Evolutionary conservation across 805 yeast genomes (phyloP).

Genomic region (Metschnikowia lachancei): DNA sequence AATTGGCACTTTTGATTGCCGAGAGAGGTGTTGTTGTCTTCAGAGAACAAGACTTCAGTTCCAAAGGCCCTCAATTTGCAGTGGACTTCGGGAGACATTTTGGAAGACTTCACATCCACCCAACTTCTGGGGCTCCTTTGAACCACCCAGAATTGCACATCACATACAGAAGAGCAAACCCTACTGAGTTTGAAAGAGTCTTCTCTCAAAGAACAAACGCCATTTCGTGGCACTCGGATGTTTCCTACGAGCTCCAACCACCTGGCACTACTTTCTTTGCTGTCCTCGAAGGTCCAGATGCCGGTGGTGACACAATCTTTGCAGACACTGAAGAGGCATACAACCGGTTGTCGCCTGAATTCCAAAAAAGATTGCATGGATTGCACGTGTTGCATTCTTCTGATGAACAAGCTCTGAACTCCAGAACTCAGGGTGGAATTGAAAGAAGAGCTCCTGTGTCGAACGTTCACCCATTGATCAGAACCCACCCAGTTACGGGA

Average conservation of each 20-base stretch:
- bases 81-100: conserved; percentile 59
- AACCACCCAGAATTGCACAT: conserved; percentile 24
- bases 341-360: conserved; percentile 63
- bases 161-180: conserved; percentile 22
- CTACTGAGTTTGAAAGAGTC: conserved; percentile 18
- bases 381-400: conserved; percentile 70
- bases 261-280: conserved; percentile 69
- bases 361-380: conserved; percentile 56
- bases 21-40: conserved; percentile 68
- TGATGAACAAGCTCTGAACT: conserved; percentile 61
- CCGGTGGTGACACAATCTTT: conserved; percentile 80
- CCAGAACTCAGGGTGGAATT: conserved; percentile 55
- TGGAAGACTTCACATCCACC: conserved; percentile 72
- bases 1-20: conserved; percentile 65
- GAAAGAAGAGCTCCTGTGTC: conserved; percentile 64
- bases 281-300: conserved; percentile 53
- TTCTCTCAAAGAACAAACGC: conserved; percentile 32
- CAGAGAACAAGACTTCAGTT: conserved; percentile 58
- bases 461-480: conserved; percentile 65
- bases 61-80: conserved; percentile 47
- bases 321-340: conserved; percentile 72
- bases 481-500: conserved; percentile 70
- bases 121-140: conserved; percentile 68
- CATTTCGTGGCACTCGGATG: conserved; percentile 68
- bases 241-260: conserved; percentile 69